Conservation (phyloP, 768 basidiomycete genomes). For the Termitomyces titanicus region DNA sequence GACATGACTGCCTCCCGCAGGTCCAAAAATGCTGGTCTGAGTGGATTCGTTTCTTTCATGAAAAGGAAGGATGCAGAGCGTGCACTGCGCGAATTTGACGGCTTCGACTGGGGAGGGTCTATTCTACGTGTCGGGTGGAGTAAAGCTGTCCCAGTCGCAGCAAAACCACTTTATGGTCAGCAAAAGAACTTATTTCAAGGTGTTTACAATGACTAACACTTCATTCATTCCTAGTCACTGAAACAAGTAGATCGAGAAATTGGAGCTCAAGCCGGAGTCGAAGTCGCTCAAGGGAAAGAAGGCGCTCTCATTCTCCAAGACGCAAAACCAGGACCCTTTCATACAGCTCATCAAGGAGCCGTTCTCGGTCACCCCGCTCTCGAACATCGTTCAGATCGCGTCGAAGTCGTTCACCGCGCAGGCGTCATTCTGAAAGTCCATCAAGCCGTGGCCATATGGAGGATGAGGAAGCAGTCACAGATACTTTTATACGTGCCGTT, state of each 20-base stretch:
- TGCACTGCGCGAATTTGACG: slow-evolving; percentile 87
- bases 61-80: slow-evolving; percentile 86
- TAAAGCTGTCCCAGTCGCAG: slow-evolving; percentile 87
- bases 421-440: slow-evolving; percentile 51
- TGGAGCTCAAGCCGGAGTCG: slow-evolving; percentile 24
- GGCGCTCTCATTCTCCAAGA: slow-evolving; percentile 36
- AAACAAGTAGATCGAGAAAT: slow-evolving; percentile 12
- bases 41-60: slow-evolving; percentile 98
- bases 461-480: slow-evolving; percentile 70
- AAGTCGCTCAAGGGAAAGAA: slow-evolving; percentile 37
- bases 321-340: slow-evolving; percentile 40
- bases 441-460: slow-evolving; percentile 38
- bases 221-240: slow-evolving; percentile 10
- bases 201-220: background rate
- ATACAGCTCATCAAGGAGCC: slow-evolving; percentile 46
- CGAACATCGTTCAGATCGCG: slow-evolving; percentile 31
- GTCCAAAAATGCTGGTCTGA: slow-evolving; percentile 72
- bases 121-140: slow-evolving; percentile 93
- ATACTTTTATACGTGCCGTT: slow-evolving; percentile 83
- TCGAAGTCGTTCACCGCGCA: slow-evolving; percentile 45
- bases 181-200: background rate
- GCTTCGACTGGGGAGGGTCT: slow-evolving; percentile 92
- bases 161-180: slow-evolving; percentile 78
- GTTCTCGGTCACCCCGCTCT: slow-evolving; percentile 37
- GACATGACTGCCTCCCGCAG: slow-evolving; percentile 74